phyloP scores from a whole-genome alignment of 31 red algal species.

The Asparagopsis taxiformis region DNA sequence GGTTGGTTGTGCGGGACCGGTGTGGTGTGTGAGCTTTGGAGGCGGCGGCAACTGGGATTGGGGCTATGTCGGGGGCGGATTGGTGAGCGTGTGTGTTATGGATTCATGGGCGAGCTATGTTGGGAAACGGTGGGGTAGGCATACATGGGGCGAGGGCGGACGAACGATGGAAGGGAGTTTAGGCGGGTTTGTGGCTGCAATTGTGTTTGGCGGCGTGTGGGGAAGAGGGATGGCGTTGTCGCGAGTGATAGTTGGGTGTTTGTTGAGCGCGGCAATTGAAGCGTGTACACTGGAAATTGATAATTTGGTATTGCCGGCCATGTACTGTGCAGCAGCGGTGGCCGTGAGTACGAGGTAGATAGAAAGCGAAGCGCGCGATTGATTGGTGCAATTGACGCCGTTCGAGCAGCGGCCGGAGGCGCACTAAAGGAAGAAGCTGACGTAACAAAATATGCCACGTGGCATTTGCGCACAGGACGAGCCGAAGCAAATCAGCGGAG shows the following conservation, averaged over 20 bases:
- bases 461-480: no score
- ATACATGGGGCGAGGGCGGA: constrained; percentile 9
- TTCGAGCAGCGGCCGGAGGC: no score
- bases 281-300: constrained; percentile 26
- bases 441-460: no score
- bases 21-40: no score
- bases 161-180: constrained; percentile 20
- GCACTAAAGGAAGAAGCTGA: no score
- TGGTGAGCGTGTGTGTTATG: constrained; percentile 39
- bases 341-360: background rate
- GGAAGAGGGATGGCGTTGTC: no score
- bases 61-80: constrained; percentile 10
- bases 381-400: no score
- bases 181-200: constrained; percentile 8
- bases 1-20: constrained; percentile 30
- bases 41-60: background rate
- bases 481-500: no score
- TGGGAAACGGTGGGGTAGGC: constrained; percentile 6
- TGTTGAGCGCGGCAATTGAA: constrained; percentile 17
- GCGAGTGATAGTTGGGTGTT: background rate
- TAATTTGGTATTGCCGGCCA: constrained; percentile 28
- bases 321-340: constrained; percentile 18
- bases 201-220: no score
- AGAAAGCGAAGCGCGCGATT: no score
- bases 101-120: constrained; percentile 5